phyloP scores from a whole-genome alignment of 148 eudicot genomes.

The Polygonum maritimum region DNA sequence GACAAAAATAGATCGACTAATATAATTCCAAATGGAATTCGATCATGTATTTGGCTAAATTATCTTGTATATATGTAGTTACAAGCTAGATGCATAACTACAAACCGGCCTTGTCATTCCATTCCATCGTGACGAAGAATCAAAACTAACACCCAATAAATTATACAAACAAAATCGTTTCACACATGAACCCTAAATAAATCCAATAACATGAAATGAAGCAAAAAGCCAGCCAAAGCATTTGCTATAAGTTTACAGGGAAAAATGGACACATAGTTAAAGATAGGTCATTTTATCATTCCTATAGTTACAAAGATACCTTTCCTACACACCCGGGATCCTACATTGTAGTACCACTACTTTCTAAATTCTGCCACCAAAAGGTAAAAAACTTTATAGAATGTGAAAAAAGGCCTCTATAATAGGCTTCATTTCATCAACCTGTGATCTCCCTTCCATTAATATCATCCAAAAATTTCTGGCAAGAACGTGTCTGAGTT shows the following conservation, averaged over 20 bases:
- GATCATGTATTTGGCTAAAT: too few species aligned
- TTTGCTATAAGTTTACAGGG: too few species aligned
- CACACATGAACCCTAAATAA: not conserved
- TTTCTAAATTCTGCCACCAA: not conserved
- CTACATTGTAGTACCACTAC: not conserved
- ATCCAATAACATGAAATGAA: not conserved
- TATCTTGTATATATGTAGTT: too few species aligned
- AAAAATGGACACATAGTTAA: not conserved
- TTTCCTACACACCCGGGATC: constrained; percentile 6
- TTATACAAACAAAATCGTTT: not conserved
- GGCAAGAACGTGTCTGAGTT: not conserved
- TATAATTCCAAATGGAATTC: too few species aligned
- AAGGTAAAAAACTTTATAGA: too few species aligned
- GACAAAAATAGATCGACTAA: too few species aligned
- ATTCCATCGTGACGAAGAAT: too few species aligned
- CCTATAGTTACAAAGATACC: not conserved
- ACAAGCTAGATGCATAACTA: too few species aligned
- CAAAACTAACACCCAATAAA: too few species aligned
- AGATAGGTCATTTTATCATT: not conserved
- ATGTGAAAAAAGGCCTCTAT: not conserved
- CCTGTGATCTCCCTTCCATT: constrained; percentile 9
- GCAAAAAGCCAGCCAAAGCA: not conserved
- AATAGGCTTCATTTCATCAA: not conserved
- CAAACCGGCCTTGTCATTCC: too few species aligned
- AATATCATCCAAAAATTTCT: constrained; percentile 3